Conservation (phyloP, 352 stramenopile species). For the Pilasporangium apinafurcum region DNA sequence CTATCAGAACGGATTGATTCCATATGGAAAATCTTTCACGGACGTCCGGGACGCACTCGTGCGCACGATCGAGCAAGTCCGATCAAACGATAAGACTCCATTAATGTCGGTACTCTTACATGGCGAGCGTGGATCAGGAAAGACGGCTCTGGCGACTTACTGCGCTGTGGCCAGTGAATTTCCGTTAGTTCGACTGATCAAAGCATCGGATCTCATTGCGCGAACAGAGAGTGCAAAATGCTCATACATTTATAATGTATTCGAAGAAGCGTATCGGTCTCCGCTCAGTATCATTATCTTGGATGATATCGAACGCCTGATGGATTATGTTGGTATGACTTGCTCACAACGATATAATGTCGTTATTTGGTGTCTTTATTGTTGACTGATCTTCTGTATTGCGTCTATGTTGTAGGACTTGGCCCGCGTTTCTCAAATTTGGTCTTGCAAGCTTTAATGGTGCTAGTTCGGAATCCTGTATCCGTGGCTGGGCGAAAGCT, state of each 20-base stretch:
- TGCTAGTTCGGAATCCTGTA: conserved; percentile 97
- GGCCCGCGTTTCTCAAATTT: conserved; percentile 98
- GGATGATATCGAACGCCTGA: conserved; percentile 99
- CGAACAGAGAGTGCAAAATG: conserved; percentile 93
- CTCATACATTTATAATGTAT: conserved; percentile 91
- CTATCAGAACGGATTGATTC: conserved; percentile 95
- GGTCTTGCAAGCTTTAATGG: conserved; percentile 97
- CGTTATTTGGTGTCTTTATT: not conserved
- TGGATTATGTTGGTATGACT: conserved; percentile 91
- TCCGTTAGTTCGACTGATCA: conserved; percentile 97
- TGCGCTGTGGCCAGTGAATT: conserved; percentile 95
- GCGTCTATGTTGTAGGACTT: conserved; percentile 41
- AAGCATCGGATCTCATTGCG: conserved; percentile 96
- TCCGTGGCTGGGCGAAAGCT: conserved; percentile 91
- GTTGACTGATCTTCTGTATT: conserved; percentile 7
- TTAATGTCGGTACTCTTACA: conserved; percentile 97
- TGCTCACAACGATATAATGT: not conserved
- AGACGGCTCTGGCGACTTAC: conserved; percentile 97
- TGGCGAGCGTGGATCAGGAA: conserved; percentile 90
- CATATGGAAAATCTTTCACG: conserved; percentile 93
- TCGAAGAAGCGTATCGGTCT: conserved; percentile 98
- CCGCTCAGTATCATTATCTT: conserved; percentile 98
- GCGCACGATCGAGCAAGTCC: conserved; percentile 93
- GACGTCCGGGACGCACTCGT: conserved; percentile 89
- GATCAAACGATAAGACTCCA: conserved; percentile 92